These are phyloP conservation scores for Cicer yamashitae DNA, from an alignment of 306 rosid genomes.

Conservation along the genomic window DNA sequence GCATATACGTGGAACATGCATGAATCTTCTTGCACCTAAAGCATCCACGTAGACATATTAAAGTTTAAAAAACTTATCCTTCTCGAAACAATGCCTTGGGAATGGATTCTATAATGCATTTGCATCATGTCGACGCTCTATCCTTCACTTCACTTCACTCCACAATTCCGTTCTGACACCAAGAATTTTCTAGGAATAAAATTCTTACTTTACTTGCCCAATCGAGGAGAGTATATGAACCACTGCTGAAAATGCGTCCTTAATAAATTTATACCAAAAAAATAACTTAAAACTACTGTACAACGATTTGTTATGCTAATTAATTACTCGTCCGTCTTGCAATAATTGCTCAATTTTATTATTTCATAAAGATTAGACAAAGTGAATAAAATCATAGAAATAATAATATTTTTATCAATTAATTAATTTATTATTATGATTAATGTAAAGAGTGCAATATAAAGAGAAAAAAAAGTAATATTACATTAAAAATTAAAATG, in stretches of 20 bases:
- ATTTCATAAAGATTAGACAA: too few species aligned
- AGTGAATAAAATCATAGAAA: too few species aligned
- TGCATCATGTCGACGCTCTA: conserved; percentile 4
- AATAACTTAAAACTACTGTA: too few species aligned
- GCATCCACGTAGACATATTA: conserved; percentile 52
- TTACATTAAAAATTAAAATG: too few species aligned
- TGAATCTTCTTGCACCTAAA: conserved; percentile 54
- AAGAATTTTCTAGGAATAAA: conserved; percentile 36
- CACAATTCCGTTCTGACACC: conserved; percentile 18
- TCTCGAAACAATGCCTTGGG: conserved; percentile 40
- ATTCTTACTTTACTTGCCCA: not conserved
- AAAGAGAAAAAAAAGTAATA: too few species aligned
- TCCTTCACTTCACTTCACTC: not conserved
- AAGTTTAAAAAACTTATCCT: conserved; percentile 37
- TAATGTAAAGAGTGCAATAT: too few species aligned
- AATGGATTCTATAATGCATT: conserved; percentile 29
- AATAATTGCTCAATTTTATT: too few species aligned
- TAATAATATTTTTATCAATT: too few species aligned
- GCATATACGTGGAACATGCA: conserved; percentile 63
- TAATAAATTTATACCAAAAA: not conserved
- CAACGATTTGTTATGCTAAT: too few species aligned
- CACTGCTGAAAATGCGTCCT: conserved; percentile 9
- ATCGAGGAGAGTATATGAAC: conserved; percentile 14
- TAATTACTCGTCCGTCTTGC: too few species aligned
- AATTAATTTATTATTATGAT: too few species aligned